Evolutionary conservation across 768 basidiomycete species (phyloP), one percentile per base, ranked within the genome.

Genomic region (Tremella yokohamensis): DNA sequence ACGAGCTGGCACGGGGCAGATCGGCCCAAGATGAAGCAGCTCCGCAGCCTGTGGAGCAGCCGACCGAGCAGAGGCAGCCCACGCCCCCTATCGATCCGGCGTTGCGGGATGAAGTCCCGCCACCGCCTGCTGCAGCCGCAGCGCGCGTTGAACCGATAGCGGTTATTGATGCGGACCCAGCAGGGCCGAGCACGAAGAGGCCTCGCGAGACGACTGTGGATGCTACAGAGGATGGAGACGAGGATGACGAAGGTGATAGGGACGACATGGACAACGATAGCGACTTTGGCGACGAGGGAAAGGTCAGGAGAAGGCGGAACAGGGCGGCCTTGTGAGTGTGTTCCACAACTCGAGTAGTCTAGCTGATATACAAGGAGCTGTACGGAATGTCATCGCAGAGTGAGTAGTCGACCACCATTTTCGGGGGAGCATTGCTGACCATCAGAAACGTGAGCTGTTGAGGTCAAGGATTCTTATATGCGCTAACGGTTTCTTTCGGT

Each of bases 371-470:
- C 22, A 44, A 69, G 70, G 58, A 73, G 72, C 37, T 73, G 72
- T 63, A 73, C 72, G 59, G 73, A 75, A 34, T 75, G 73, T 64
- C 71, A 75, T 58, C 55, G 73, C 20, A 56, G 73, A 62, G 70
- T 72, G 42, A 68, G 72, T 65, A 4, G 6, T 16, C 38, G 18
- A 16, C 15, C 39, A 22, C 15, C 15, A 11, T 25, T 49, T n/a
- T 57, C 11, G 11, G 6, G 12, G 29, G 18, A 29, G 18, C 16
- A n/a, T 20, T 44, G 39, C 44, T 58, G 51, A 58, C 48, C 19
- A 18, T 48, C 37, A 72, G 70, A 72, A 72, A 69, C 70, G 70
- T 72, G 48, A 52, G 65, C 58, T 52, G 42, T 12, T 1, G 20
- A 8, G 2, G 6, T 18, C 16, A 47, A 13, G 8, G 3, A 15